Conservation (phyloP, 257 asterid genomes). For the Solanum megistacrolobum region DNA sequence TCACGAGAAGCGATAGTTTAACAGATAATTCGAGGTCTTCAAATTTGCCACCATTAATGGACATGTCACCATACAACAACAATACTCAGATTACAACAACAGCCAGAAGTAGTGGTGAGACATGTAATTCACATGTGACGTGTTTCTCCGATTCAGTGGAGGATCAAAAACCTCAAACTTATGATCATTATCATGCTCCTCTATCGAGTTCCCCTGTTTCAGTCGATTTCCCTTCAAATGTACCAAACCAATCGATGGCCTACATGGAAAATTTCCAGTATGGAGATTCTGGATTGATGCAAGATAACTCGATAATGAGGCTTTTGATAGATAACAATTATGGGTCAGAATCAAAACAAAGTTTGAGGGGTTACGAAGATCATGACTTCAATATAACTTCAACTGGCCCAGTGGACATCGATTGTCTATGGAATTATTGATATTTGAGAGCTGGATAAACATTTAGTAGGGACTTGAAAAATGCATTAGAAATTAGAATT, state of each 20-base stretch:
- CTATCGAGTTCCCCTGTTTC: constrained; percentile 17
- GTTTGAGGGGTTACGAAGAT: constrained; percentile 9
- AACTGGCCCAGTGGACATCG: constrained; percentile 24
- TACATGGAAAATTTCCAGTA: neutral
- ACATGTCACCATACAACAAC: constrained; percentile 32
- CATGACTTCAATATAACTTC: constrained; percentile 13
- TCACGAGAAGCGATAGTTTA: neutral
- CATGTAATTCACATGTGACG: constrained; percentile 25
- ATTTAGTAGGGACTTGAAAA: neutral
- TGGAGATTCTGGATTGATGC: neutral
- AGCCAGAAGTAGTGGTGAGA: constrained; percentile 9
- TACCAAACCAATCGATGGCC: constrained; percentile 1
- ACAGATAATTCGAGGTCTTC: constrained; percentile 7
- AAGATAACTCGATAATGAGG: neutral
- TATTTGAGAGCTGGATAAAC: neutral
- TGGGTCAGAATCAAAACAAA: neutral
- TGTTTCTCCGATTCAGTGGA: constrained; percentile 46
- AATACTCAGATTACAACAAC: constrained; percentile 7
- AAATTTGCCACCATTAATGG: constrained; percentile 37
- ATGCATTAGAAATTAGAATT: neutral
- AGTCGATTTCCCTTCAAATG: constrained; percentile 7
- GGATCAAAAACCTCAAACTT: constrained; percentile 14
- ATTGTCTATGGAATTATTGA: constrained; percentile 29
- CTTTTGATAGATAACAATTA: constrained; percentile 1
- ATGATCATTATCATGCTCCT: constrained; percentile 12